A percentile compares a stretch with the other conserved stretches of the same genome.
Conservation (phyloP, 805 yeast species). For the Yarrowia divulgata region DNA sequence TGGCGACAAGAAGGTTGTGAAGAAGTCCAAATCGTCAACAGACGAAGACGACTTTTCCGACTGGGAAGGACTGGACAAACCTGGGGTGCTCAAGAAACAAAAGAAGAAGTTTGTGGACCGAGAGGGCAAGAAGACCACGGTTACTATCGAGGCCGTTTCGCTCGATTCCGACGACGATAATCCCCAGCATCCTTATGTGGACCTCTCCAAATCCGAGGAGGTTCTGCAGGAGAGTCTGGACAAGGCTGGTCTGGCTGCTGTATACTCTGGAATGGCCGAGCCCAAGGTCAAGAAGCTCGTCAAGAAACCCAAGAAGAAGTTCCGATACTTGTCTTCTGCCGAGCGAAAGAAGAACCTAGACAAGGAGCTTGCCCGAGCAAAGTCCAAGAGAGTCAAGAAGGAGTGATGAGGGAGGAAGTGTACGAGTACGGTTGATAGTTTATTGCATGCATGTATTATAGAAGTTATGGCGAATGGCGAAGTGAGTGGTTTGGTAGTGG, state of each 20-base stretch:
- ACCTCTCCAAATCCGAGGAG: conserved; percentile 69
- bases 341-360: conserved; percentile 19
- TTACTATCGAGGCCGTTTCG: conserved; percentile 63
- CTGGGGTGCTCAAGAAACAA: conserved; percentile 56
- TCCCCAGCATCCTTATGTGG: conserved; percentile 65
- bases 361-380: conserved; percentile 26
- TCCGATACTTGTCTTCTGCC: conserved; percentile 24
- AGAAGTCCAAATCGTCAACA: not conserved
- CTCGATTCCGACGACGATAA: conserved; percentile 57
- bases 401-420: not conserved
- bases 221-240: conserved; percentile 76
- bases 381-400: conserved; percentile 36
- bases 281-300: conserved; percentile 32
- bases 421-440: not conserved
- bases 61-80: conserved; percentile 55
- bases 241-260: conserved; percentile 83
- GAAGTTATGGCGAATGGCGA: not conserved
- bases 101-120: conserved; percentile 54
- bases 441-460: conserved; percentile 30
- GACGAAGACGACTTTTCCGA: conserved; percentile 53
- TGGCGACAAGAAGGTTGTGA: not conserved
- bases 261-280: conserved; percentile 32
- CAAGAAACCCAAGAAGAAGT: conserved; percentile 39
- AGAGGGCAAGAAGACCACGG: conserved; percentile 55
- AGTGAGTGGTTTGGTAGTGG: too few relatives aligned